Conservation (phyloP, 495 filamentous ascomycete genomes). For the Tuber melanosporum region DNA sequence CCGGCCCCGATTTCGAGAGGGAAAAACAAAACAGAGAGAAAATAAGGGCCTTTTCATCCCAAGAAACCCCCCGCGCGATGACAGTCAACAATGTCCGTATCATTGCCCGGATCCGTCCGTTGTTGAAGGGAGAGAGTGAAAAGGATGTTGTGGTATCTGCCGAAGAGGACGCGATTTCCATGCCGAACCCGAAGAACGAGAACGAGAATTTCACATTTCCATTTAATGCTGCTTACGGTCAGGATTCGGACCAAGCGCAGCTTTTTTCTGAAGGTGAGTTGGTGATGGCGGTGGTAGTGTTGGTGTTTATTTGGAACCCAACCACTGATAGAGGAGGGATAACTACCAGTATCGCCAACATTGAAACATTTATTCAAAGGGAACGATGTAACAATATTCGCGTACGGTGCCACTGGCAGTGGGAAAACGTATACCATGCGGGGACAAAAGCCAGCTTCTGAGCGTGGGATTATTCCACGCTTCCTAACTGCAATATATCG, state of each 20-base stretch:
- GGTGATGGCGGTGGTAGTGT: not conserved
- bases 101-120: slow-evolving; percentile 80
- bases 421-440: slow-evolving; percentile 99
- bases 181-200: slow-evolving; percentile 91
- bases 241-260: slow-evolving; percentile 68
- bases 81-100: slow-evolving; percentile 57
- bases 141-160: slow-evolving; percentile 76
- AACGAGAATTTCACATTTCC: slow-evolving; percentile 86
- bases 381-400: slow-evolving; percentile 88
- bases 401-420: slow-evolving; percentile 91
- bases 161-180: slow-evolving; percentile 68
- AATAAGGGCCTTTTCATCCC: slow-evolving; percentile 13
- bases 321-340: not conserved
- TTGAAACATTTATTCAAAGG: slow-evolving; percentile 91
- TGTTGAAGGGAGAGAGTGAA: slow-evolving; percentile 73
- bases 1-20: not conserved
- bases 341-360: slow-evolving; percentile 57
- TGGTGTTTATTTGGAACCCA: not conserved
- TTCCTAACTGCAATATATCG: slow-evolving; percentile 83
- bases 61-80: not conserved
- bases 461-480: slow-evolving; percentile 85
- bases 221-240: slow-evolving; percentile 89
- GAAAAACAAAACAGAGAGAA: not conserved
- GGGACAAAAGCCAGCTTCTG: slow-evolving; percentile 78
- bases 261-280: slow-evolving; percentile 81